Conservation (phyloP, 1,139 yeast species). For the Yamadazyma mexicana region DNA sequence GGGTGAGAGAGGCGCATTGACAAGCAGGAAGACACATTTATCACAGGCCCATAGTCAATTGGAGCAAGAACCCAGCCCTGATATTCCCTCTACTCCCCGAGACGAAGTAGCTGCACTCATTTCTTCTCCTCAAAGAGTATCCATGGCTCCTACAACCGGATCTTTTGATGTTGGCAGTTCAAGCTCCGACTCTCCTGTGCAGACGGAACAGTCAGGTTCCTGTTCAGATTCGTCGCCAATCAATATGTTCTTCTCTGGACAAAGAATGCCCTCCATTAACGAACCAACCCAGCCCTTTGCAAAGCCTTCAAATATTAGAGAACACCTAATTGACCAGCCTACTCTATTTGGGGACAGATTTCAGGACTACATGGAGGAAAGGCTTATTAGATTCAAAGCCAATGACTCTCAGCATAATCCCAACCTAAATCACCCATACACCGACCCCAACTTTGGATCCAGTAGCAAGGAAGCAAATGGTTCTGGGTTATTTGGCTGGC, state of each 20-base stretch:
- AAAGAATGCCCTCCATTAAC: slow-evolving; percentile 1
- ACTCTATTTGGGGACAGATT: slow-evolving; percentile 24
- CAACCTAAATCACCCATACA: slow-evolving; percentile 19
- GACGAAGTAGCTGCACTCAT: background rate
- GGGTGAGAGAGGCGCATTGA: no score
- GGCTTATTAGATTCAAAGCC: slow-evolving; percentile 54
- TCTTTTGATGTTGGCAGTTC: slow-evolving; percentile 2
- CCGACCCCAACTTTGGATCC: background rate
- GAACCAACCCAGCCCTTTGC: slow-evolving; percentile 3
- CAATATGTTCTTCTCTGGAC: slow-evolving; percentile 1
- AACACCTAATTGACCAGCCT: background rate
- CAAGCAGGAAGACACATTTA: no score
- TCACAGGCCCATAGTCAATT: no score
- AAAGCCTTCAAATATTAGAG: background rate
- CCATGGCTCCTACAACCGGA: background rate
- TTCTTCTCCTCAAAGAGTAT: no score
- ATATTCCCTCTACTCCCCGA: no score
- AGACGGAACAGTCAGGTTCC: background rate
- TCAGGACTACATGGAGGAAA: slow-evolving; percentile 49
- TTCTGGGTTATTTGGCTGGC: background rate
- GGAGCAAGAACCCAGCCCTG: no score
- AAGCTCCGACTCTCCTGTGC: background rate
- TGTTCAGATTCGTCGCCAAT: background rate
- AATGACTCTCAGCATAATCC: slow-evolving; percentile 42
- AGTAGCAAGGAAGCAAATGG: background rate